Evolutionary conservation across 2,329 filamentous ascomycete genomes (phyloP).

Genomic region (Xylaria digitata): DNA sequence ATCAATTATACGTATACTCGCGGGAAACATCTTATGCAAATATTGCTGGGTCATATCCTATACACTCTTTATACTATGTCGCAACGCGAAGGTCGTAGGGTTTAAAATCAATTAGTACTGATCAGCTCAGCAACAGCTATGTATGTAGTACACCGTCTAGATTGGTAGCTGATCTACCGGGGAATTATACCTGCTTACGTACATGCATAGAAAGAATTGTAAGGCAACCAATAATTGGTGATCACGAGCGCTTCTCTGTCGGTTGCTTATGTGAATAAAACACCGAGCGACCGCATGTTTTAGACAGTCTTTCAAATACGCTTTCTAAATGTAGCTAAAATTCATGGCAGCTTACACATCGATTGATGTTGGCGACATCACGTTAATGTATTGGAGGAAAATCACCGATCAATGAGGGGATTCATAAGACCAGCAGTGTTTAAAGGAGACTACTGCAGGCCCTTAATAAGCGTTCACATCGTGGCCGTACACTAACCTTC

Average conservation of each 20-base stretch:
- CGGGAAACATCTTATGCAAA: no score
- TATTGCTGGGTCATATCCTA: no score
- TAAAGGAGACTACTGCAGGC: conserved; percentile 22
- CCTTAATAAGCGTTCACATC: conserved; percentile 28
- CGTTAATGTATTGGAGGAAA: background rate
- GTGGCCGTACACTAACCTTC: background rate
- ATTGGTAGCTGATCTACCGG: no score
- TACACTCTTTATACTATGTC: no score
- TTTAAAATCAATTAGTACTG: no score
- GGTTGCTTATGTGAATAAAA: no score
- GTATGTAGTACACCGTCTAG: no score
- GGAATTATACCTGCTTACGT: no score
- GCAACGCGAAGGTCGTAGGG: no score
- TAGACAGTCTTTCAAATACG: background rate
- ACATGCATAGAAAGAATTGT: background rate
- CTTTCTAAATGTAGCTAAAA: background rate
- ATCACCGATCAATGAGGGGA: conserved; percentile 11
- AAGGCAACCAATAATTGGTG: conserved; percentile 5
- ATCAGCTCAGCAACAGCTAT: no score
- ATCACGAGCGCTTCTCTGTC: background rate
- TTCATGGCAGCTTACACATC: conserved; percentile 4
- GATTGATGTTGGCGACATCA: background rate
- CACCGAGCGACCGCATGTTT: background rate
- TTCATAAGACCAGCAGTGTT: conserved; percentile 1
- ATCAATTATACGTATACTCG: background rate